Evolutionary conservation across 345 rosid genomes (phyloP), one percentile per base, ranked within the genome.

Genomic region (Populus simonii): DNA sequence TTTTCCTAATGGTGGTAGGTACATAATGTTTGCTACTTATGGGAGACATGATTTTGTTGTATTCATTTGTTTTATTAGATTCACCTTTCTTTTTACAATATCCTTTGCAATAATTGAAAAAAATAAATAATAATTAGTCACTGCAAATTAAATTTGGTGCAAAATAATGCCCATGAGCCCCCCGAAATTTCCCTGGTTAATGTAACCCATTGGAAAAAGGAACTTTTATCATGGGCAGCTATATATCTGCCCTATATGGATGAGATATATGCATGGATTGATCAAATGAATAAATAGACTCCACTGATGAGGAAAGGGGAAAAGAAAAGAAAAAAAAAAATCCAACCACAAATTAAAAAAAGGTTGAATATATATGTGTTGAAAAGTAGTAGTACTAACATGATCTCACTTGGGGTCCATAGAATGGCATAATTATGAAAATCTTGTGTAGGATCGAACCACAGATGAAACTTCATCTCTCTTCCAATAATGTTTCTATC

Each of bases 361-460:
- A 23, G 31, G 38, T 5, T 11, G 13, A 1, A 1, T 23, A 7
- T 15, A 43, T 7, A 27, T 20, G 9, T 15, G 53, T 4, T 9
- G 8, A 73, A 36, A 27, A 22, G 69, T 10, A 5, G 18, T n/a
- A 2, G 2, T n/a, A 83, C 95, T 86, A 38, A 93, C 99, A 89
- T 87, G 84, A 95, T 92, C 77, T 95, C 91, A 49, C 11, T 81
- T 0, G 94, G 81, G 72, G 84, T 87, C 99, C 97, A 93, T 22
- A 90, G 66, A 2, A 93, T 78, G 47, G 94, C 96, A 61, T 95
- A 95, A 76, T 90, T 79, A 74, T 95, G 99, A 59, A 83, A 93
- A 80, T 89, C 90, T 80, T 87, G 85, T 9, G 99, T 92, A 0
- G 98, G 99, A 73, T 95, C 99, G 70, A 93, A 95, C 99, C 98